Evolutionary conservation across 2,329 filamentous ascomycete species (phyloP).

Genomic region (Emergomyces orientalis): DNA sequence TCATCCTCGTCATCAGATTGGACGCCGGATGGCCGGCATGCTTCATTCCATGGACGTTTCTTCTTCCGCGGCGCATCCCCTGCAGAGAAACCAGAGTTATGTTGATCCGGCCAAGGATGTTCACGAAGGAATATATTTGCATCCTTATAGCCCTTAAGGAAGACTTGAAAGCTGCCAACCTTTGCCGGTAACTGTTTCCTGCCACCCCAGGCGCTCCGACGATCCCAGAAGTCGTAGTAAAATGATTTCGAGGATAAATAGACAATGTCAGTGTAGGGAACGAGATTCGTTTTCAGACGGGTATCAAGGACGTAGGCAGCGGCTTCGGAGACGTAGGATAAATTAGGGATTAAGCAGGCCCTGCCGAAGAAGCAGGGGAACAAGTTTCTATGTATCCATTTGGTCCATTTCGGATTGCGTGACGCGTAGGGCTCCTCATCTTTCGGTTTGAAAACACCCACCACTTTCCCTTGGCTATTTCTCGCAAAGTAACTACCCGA

Average conservation of each 20-base stretch:
- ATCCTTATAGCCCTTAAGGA: constrained; percentile 93
- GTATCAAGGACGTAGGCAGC: constrained; percentile 91
- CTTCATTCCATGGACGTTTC: constrained; percentile 69
- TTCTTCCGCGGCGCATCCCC: constrained; percentile 58
- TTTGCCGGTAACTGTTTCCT: constrained; percentile 82
- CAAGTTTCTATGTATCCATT: constrained; percentile 96
- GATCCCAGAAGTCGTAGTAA: constrained; percentile 96
- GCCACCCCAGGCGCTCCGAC: constrained; percentile 76
- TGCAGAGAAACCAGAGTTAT: constrained; percentile 57
- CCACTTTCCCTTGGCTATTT: constrained; percentile 82
- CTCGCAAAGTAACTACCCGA: constrained; percentile 97
- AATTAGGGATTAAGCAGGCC: constrained; percentile 90
- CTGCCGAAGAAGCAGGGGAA: constrained; percentile 96
- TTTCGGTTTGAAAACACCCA: constrained; percentile 97
- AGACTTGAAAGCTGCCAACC: constrained; percentile 92
- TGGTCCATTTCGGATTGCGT: constrained; percentile 97
- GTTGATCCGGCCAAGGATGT: constrained; percentile 93
- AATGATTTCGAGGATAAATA: constrained; percentile 93
- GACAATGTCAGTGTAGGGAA: constrained; percentile 94
- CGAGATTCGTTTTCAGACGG: constrained; percentile 80
- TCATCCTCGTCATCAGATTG: constrained; percentile 55
- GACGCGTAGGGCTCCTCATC: constrained; percentile 97
- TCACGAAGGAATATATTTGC: constrained; percentile 92
- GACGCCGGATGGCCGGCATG: constrained; percentile 60
- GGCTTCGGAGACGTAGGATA: constrained; percentile 96